Evolutionary conservation across 768 basidiomycete species (phyloP).

Genomic region (Tulasnella calospora): DNA sequence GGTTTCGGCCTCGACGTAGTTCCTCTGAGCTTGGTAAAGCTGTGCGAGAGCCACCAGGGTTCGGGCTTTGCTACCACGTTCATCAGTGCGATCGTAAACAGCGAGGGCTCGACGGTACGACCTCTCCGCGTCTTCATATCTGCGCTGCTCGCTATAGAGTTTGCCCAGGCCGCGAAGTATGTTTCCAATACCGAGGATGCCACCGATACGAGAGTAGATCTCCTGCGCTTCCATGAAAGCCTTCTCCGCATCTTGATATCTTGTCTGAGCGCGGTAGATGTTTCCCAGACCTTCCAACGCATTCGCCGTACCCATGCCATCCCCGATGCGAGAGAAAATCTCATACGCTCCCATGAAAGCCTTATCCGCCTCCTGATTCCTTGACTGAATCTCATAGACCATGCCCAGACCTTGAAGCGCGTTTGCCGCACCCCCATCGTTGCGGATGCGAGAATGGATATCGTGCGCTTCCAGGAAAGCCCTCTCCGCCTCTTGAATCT

Average conservation of each 20-base stretch:
- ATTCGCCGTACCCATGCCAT: not conserved
- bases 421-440: not conserved
- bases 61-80: not conserved
- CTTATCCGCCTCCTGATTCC: not conserved
- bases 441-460: not conserved
- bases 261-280: not conserved
- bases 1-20: not conserved
- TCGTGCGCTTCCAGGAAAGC: not conserved
- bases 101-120: not conserved
- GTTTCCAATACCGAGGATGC: not conserved
- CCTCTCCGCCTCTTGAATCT: not conserved
- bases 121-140: not conserved
- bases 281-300: not conserved
- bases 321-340: not conserved
- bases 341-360: not conserved
- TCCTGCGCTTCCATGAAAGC: not conserved
- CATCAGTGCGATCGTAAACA: not conserved
- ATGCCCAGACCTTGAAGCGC: not conserved
- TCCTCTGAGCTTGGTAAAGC: not conserved
- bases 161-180: not conserved
- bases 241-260: not conserved
- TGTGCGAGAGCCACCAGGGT: not conserved
- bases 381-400: not conserved
- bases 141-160: not conserved
- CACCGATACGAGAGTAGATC: not conserved